phyloP scores from a whole-genome alignment of 2,329 filamentous ascomycete species.

The Neofusicoccum sp. region DNA sequence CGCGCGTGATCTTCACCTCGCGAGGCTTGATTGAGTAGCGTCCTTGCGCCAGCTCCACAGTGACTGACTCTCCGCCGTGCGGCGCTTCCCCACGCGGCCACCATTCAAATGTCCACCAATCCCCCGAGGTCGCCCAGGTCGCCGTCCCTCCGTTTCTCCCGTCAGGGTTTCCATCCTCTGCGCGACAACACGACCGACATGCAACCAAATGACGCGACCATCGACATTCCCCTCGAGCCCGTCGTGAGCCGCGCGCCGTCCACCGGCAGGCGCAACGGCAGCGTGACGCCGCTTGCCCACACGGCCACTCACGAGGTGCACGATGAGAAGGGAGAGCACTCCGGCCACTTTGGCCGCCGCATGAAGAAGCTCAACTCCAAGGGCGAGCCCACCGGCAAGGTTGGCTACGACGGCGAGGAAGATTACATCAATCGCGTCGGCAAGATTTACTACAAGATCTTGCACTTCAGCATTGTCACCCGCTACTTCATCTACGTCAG shows the following conservation, averaged over 20 bases:
- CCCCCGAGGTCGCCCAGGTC: slow-evolving; percentile 24
- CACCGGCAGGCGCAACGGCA: slow-evolving; percentile 42
- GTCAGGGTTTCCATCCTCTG: slow-evolving; percentile 41
- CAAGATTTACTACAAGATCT: slow-evolving; percentile 61
- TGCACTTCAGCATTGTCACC: slow-evolving; percentile 65
- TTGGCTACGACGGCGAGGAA: slow-evolving; percentile 50
- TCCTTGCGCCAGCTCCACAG: slow-evolving; percentile 12
- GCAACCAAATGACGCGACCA: slow-evolving; percentile 56
- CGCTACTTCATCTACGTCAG: slow-evolving; percentile 66
- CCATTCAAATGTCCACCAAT: slow-evolving; percentile 26
- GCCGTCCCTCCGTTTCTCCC: slow-evolving; percentile 29
- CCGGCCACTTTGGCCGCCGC: slow-evolving; percentile 30
- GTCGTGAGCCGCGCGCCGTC: slow-evolving; percentile 54
- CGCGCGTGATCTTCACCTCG: neutral
- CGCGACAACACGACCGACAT: slow-evolving; percentile 39
- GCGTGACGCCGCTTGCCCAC: slow-evolving; percentile 37
- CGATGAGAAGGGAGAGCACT: slow-evolving; percentile 16
- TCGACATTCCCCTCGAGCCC: slow-evolving; percentile 63
- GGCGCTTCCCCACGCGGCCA: neutral
- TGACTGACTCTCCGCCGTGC: slow-evolving; percentile 14
- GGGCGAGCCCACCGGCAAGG: slow-evolving; percentile 27
- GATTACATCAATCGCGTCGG: slow-evolving; percentile 62
- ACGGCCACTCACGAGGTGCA: slow-evolving; percentile 24
- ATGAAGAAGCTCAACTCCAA: slow-evolving; percentile 43
- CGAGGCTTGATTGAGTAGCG: neutral